These are phyloP conservation scores for Microdochium paspali DNA, from an alignment of 2,329 filamentous ascomycete species.

Conservation along the genomic window DNA sequence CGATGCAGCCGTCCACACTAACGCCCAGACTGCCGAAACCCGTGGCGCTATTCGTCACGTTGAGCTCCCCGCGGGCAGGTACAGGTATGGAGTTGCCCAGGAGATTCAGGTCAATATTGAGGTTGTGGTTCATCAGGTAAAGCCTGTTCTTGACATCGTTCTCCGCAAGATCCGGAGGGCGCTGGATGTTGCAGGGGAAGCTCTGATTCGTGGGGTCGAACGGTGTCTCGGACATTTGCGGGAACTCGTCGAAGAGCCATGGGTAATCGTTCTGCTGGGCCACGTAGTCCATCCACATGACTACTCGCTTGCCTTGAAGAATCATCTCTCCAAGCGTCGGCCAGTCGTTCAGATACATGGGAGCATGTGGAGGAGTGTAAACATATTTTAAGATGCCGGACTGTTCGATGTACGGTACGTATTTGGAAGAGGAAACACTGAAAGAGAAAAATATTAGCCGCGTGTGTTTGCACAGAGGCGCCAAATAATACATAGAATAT, in stretches of 20 bases:
- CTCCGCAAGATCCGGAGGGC: constrained; percentile 56
- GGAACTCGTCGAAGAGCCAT: constrained; percentile 82
- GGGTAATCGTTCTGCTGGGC: constrained; percentile 71
- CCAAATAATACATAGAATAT: no score
- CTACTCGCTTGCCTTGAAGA: constrained; percentile 56
- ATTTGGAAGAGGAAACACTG: constrained; percentile 47
- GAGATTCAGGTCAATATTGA: constrained; percentile 69
- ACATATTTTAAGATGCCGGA: constrained; percentile 65
- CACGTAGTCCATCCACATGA: constrained; percentile 79
- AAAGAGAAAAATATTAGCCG: neutral
- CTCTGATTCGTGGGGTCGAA: constrained; percentile 57
- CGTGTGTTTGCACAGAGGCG: neutral
- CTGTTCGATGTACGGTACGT: constrained; percentile 57
- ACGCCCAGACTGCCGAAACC: constrained; percentile 59
- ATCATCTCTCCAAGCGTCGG: constrained; percentile 75
- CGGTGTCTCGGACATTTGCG: constrained; percentile 82
- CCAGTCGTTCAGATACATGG: constrained; percentile 69
- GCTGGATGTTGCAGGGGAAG: constrained; percentile 73
- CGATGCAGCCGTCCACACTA: constrained; percentile 51
- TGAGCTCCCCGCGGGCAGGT: constrained; percentile 60
- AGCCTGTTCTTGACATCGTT: constrained; percentile 50
- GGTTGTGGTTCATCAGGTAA: constrained; percentile 85
- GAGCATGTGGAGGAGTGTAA: constrained; percentile 62
- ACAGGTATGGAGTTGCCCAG: constrained; percentile 56
- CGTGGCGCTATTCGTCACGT: constrained; percentile 59